Percentiles rank a stretch among this genome's conserved stretches.
phyloP scores from a whole-genome alignment of 1,139 yeast genomes.

The Saccharomyces hybrid region DNA sequence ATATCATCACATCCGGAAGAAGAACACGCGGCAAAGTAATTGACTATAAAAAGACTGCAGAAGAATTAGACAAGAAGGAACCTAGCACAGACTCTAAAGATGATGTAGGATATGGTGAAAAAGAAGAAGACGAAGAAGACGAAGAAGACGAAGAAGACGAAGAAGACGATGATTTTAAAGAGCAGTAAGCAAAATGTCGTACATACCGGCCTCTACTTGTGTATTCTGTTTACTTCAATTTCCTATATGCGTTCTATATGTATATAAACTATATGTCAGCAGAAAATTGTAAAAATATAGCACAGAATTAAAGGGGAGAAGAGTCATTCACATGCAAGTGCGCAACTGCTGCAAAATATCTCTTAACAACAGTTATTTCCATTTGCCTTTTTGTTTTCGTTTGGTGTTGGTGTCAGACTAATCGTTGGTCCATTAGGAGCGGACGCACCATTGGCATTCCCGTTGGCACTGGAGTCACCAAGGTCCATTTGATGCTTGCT shows the following conservation, averaged over 20 bases:
- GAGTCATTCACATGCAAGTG: neutral
- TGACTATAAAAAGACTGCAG: constrained; percentile 82
- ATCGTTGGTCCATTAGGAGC: constrained; percentile 75
- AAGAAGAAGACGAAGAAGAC: constrained; percentile 30
- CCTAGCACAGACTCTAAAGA: constrained; percentile 24
- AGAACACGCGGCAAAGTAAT: constrained; percentile 88
- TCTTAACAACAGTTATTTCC: constrained; percentile 59
- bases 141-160: constrained; percentile 26
- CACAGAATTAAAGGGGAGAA: neutral
- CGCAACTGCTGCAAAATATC: neutral
- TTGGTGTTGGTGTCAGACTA: constrained; percentile 89
- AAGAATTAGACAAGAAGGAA: constrained; percentile 50
- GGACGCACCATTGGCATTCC: constrained; percentile 9
- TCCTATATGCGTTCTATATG: constrained; percentile 1
- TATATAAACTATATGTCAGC: neutral
- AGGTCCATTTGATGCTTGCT: constrained; percentile 81
- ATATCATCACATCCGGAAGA: constrained; percentile 76
- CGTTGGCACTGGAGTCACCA: constrained; percentile 41
- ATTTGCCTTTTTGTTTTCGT: constrained; percentile 58
- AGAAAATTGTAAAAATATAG: neutral
- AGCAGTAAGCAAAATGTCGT: neutral
- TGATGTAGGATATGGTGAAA: constrained; percentile 31
- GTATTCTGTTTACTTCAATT: neutral
- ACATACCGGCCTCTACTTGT: neutral
- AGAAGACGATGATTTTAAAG: constrained; percentile 21